Evolutionary conservation across 331 rosid genomes (phyloP).

Genomic region (Rosa hybrid): DNA sequence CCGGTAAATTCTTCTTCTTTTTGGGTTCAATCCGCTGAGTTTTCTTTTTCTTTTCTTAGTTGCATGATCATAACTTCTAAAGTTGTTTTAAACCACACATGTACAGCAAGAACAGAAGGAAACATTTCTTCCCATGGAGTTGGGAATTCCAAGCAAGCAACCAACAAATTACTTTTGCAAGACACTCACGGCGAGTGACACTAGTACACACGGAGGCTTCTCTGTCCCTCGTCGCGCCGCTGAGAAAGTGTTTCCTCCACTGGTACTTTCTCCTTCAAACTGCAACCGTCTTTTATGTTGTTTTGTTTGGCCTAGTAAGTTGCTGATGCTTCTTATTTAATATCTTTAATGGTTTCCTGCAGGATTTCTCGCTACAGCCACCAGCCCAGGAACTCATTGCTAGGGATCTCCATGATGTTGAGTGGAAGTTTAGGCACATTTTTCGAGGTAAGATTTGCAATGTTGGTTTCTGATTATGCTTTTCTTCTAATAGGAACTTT

Average conservation of each 20-base stretch:
- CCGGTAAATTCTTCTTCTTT: constrained; percentile 39
- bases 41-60: not conserved
- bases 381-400: constrained; percentile 93
- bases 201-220: constrained; percentile 98
- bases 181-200: constrained; percentile 90
- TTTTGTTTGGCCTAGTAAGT: constrained; percentile 23
- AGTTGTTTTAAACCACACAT: not conserved
- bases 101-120: constrained; percentile 83
- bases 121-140: constrained; percentile 85
- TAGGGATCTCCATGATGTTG: constrained; percentile 89
- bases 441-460: constrained; percentile 60
- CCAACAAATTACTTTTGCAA: constrained; percentile 92
- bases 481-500: not conserved
- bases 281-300: constrained; percentile 1
- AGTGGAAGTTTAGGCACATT: constrained; percentile 91
- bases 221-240: constrained; percentile 98
- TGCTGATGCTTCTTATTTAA: constrained; percentile 30
- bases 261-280: constrained; percentile 40
- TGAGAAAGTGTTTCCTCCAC: constrained; percentile 92
- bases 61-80: not conserved
- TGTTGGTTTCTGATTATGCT: constrained; percentile 1
- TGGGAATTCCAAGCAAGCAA: constrained; percentile 85
- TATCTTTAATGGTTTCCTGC: constrained; percentile 4
- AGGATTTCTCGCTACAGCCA: constrained; percentile 88
- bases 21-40: not conserved